phyloP scores from a whole-genome alignment of 768 basidiomycete genomes.

The Collybiopsis confluens region DNA sequence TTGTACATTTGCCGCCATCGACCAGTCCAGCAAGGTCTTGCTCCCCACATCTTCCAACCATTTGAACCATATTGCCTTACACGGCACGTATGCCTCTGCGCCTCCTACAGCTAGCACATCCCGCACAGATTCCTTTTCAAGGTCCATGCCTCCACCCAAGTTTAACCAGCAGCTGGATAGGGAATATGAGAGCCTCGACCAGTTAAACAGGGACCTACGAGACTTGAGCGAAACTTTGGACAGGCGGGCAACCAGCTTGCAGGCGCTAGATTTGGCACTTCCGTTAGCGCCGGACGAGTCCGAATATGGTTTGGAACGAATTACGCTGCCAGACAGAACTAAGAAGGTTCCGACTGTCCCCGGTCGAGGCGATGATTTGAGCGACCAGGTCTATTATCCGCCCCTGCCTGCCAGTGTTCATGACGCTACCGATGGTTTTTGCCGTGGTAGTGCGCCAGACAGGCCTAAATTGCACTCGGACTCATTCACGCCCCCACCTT shows the following conservation, averaged over 20 bases:
- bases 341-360: too few species aligned
- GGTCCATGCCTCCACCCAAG: not conserved
- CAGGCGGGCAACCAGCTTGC: not conserved
- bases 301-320: not conserved
- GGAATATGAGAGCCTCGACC: not conserved
- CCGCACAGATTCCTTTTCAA: not conserved
- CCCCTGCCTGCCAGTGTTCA: too few species aligned
- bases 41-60: not conserved
- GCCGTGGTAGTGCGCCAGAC: too few species aligned
- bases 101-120: not conserved
- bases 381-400: too few species aligned
- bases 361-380: too few species aligned
- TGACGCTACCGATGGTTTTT: too few species aligned
- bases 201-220: not conserved
- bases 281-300: not conserved
- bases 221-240: not conserved
- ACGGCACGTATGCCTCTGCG: not conserved
- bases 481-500: too few species aligned
- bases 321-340: not conserved
- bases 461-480: too few species aligned
- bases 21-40: not conserved
- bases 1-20: not conserved
- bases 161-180: not conserved
- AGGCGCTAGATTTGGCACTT: constrained; percentile 3
- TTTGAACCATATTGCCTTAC: not conserved